Percentiles rank a stretch among this genome's conserved stretches.
Evolutionary conservation across 805 yeast genomes (phyloP).

Genomic region (Pichia paraexigua): DNA sequence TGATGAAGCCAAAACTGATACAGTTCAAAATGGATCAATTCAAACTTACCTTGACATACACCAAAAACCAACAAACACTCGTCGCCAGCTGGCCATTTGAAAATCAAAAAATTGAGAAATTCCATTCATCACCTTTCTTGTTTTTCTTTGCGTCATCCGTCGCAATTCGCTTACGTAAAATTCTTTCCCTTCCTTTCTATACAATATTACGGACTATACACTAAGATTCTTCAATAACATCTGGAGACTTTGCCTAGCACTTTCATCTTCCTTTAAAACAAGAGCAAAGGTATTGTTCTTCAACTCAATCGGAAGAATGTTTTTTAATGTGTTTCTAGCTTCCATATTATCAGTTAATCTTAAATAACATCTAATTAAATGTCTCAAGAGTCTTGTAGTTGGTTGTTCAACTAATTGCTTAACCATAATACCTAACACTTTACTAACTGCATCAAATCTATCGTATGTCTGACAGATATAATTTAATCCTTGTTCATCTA

Average conservation of each 20-base stretch:
- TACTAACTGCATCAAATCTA: conserved; percentile 87
- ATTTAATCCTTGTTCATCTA: conserved; percentile 84
- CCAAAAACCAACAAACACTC: not conserved
- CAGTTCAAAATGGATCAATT: not conserved
- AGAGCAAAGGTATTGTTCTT: conserved; percentile 79
- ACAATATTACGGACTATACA: not conserved
- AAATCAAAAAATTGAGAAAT: not conserved
- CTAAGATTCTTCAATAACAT: conserved; percentile 59
- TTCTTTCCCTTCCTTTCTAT: not conserved
- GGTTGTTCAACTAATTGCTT: conserved; percentile 70
- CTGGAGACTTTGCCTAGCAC: conserved; percentile 79
- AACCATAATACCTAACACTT: conserved; percentile 79
- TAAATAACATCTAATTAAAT: conserved; percentile 88
- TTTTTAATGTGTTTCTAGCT: conserved; percentile 80
- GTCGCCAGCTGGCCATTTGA: not conserved
- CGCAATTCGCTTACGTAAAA: not conserved
- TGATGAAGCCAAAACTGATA: not conserved
- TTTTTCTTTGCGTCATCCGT: not conserved
- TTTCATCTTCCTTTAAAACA: conserved; percentile 76
- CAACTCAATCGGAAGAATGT: conserved; percentile 78
- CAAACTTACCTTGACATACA: not conserved
- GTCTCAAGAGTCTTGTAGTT: conserved; percentile 81
- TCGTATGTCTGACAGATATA: conserved; percentile 95
- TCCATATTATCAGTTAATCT: conserved; percentile 84
- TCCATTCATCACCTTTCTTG: not conserved